Percentiles rank a stretch among this genome's conserved stretches.
phyloP scores from a whole-genome alignment of 495 filamentous ascomycete species.

The Penicillium crystallinum region DNA sequence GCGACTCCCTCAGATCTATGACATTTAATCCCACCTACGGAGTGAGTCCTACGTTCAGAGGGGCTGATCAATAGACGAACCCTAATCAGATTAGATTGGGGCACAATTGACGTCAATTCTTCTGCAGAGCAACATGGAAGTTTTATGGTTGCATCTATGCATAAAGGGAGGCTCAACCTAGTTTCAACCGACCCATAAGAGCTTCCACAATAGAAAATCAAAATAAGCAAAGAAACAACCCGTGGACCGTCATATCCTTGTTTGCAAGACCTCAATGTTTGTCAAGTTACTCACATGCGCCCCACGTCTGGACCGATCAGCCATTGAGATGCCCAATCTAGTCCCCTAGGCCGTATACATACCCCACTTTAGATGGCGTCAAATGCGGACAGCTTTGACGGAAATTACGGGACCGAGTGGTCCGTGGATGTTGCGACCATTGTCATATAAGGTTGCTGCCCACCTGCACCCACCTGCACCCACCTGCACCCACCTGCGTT shows the following conservation, averaged over 20 bases:
- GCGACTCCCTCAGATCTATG: not conserved
- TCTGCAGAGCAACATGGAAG: not conserved
- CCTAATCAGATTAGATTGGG: slow-evolving; percentile 7
- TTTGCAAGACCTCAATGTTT: too few species aligned
- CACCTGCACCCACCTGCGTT: not conserved
- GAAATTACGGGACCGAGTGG: slow-evolving; percentile 15
- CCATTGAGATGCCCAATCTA: slow-evolving; percentile 9
- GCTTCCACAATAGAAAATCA: too few species aligned
- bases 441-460: slow-evolving; percentile 4
- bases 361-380: slow-evolving; percentile 15
- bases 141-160: not conserved
- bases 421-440: slow-evolving; percentile 1
- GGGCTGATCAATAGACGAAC: slow-evolving; percentile 6
- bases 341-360: not conserved
- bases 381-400: not conserved
- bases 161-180: not conserved
- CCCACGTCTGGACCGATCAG: slow-evolving; percentile 11
- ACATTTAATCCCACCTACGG: too few species aligned
- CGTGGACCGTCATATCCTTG: too few species aligned
- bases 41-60: too few species aligned
- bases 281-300: not conserved
- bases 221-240: too few species aligned
- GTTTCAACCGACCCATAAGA: not conserved
- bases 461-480: too few species aligned
- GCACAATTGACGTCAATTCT: not conserved